Conservation (phyloP, 305 asterid genomes). For the Fraxinus velutina region DNA sequence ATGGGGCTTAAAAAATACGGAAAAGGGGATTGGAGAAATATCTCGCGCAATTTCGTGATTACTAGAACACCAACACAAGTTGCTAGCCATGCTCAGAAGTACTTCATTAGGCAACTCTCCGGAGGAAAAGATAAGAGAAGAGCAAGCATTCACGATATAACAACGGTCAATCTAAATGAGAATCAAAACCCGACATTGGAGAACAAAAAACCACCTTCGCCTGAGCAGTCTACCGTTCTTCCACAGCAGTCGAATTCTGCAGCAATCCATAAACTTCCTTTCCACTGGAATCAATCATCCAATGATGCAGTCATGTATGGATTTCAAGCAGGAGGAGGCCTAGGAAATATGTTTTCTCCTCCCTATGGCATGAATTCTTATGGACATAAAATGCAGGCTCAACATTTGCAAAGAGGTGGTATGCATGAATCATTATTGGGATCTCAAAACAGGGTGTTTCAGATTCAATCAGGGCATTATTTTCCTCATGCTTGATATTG, state of each 20-base stretch:
- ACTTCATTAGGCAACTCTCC: constrained; percentile 79
- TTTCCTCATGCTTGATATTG: constrained; percentile 55
- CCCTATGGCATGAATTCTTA: constrained; percentile 37
- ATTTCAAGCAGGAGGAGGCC: constrained; percentile 33
- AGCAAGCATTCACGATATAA: constrained; percentile 95
- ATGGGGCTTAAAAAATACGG: constrained; percentile 91
- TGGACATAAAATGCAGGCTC: constrained; percentile 42
- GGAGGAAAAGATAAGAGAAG: constrained; percentile 90
- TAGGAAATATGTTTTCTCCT: constrained; percentile 43
- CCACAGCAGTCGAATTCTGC: constrained; percentile 31
- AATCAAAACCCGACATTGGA: constrained; percentile 50
- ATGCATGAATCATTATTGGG: constrained; percentile 51
- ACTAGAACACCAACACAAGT: constrained; percentile 91
- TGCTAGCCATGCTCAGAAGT: constrained; percentile 95
- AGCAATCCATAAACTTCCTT: constrained; percentile 44
- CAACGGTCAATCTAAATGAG: constrained; percentile 64
- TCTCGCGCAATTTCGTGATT: constrained; percentile 70
- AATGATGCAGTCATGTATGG: constrained; percentile 45
- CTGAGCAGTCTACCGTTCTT: constrained; percentile 33
- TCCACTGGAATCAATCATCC: constrained; percentile 50
- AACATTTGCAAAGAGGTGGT: constrained; percentile 43
- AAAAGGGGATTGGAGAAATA: constrained; percentile 93
- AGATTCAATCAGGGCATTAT: constrained; percentile 62
- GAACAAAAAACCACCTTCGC: constrained; percentile 37
- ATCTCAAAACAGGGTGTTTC: constrained; percentile 55